Evolutionary conservation across 495 filamentous ascomycete species (phyloP), one percentile per base, ranked within the genome.

Genomic region (Cercophora sp.): DNA sequence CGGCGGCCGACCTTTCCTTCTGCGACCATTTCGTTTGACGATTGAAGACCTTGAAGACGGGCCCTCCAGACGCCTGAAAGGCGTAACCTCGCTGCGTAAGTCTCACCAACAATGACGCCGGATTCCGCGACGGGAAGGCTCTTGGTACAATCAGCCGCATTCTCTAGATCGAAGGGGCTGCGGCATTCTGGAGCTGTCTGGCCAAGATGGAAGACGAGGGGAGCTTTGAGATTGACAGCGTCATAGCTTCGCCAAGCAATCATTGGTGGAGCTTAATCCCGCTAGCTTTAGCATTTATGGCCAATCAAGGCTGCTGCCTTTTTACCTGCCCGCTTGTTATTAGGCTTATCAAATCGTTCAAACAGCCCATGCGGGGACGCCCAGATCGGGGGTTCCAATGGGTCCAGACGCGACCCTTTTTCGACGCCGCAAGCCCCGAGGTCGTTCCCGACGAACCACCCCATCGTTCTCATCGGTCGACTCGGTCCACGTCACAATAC

Each of bases 1-100:
- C 74, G 26, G 67, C 61, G 5, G 88, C 91, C 8, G 91, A 85
- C 20, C 93, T 83, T 67, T 96, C 89, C 62, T 87, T 90, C 63
- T 99, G 94, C 19, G 93, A 72, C 67, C 85, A 87, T 76, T 99
- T 99, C 15, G 82, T 80, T 43, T 80, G 79, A 40, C 83, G 80
- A 70, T 93, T 91, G 85, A 99, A 99, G 70, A 99, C 87, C 61
- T 96, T 83, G 50, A 91, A 78, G 46, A 83, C 77, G 31, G 91
- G 87, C 16, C 81, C 80, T 37, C 88, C 86, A 5, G 88, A 77
- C 23, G 84, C 77, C 72, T 89, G 85, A 57, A 85, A 80, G 36
- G 90, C 89, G 70, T 94, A 95, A 35, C 61, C 70, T 52, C 86
- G 78, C 15, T 66, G 63, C 22, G 20, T 39, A 32, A 27, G 11